These are phyloP conservation scores for Saccharomycopsis amapae DNA, from an alignment of 805 yeast species.

Conservation along the genomic window DNA sequence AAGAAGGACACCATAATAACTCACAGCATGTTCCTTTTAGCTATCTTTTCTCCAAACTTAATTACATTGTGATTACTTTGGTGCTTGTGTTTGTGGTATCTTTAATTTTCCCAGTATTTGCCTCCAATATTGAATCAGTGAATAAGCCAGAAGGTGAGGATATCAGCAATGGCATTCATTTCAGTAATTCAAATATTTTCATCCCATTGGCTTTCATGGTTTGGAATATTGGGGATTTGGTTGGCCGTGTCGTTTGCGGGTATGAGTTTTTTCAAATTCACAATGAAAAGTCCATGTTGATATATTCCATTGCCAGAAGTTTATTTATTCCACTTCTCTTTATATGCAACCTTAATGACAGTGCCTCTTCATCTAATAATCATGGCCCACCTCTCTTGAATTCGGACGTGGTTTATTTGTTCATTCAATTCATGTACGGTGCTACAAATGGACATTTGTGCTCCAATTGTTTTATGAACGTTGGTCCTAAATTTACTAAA, in stretches of 20 bases:
- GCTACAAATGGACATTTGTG: conserved; percentile 81
- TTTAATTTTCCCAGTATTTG: conserved; percentile 83
- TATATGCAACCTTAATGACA: conserved; percentile 52
- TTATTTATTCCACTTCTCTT: conserved; percentile 66
- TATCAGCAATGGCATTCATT: conserved; percentile 6
- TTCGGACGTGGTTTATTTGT: conserved; percentile 61
- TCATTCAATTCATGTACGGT: conserved; percentile 74
- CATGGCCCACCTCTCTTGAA: conserved; percentile 27
- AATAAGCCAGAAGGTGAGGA: conserved; percentile 26
- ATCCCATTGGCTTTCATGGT: conserved; percentile 73
- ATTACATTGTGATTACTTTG: conserved; percentile 59
- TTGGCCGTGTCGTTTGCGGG: conserved; percentile 69
- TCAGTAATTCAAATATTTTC: conserved; percentile 33
- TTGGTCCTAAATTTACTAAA: conserved; percentile 50
- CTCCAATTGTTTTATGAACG: conserved; percentile 73
- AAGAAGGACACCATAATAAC: conserved; percentile 11
- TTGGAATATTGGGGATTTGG: conserved; percentile 88
- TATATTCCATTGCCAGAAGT: conserved; percentile 49
- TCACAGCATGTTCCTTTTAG: conserved; percentile 47
- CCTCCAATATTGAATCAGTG: conserved; percentile 56
- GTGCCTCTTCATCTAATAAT: conserved; percentile 14
- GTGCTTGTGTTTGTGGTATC: conserved; percentile 70
- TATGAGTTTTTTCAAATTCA: conserved; percentile 35
- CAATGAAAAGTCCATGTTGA: conserved; percentile 38
- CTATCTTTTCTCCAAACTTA: conserved; percentile 54